Conservation (phyloP, 148 eudicot species). For the Nepenthes mirabilis region DNA sequence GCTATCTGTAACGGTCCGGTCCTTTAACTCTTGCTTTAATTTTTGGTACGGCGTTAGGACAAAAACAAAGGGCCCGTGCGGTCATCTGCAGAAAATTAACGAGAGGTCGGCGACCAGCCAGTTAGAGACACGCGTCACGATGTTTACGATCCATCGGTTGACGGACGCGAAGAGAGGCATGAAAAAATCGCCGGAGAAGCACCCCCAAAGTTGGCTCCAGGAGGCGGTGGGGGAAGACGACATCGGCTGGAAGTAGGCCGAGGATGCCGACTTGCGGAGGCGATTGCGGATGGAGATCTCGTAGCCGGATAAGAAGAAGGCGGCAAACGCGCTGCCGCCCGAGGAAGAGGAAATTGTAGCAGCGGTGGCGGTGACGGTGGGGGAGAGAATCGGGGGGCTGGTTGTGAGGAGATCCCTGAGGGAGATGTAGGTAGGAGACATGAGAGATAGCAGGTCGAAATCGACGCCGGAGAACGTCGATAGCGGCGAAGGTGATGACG, state of each 20-base stretch:
- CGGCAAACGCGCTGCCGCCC: slow-evolving; percentile 3
- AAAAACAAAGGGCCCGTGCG: not conserved
- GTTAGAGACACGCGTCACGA: slow-evolving; percentile 15
- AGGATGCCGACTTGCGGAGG: slow-evolving; percentile 84
- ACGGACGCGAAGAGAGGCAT: slow-evolving; percentile 12
- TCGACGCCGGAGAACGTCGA: slow-evolving; percentile 12
- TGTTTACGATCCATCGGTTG: slow-evolving; percentile 6
- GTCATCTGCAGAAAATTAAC: slow-evolving; percentile 32
- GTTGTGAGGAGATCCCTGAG: slow-evolving; percentile 45
- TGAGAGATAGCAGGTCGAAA: slow-evolving; percentile 34
- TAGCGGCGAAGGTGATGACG: too few relatives aligned
- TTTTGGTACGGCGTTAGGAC: too few relatives aligned
- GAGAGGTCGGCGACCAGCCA: slow-evolving; percentile 34
- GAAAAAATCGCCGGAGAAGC: slow-evolving; percentile 17
- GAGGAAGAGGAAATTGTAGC: not conserved
- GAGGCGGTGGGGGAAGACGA: slow-evolving; percentile 23
- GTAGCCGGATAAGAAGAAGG: slow-evolving; percentile 16
- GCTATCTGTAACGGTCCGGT: too few relatives aligned
- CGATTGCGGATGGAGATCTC: slow-evolving; percentile 75
- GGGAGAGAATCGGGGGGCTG: slow-evolving; percentile 28
- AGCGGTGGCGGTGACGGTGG: slow-evolving; percentile 12
- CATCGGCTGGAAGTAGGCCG: slow-evolving; percentile 92
- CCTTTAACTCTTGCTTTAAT: too few relatives aligned
- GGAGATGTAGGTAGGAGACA: slow-evolving; percentile 44
- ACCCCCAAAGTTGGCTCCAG: slow-evolving; percentile 10